phyloP scores from a whole-genome alignment of 768 basidiomycete species.

The Strobilomyces dryophilus region DNA sequence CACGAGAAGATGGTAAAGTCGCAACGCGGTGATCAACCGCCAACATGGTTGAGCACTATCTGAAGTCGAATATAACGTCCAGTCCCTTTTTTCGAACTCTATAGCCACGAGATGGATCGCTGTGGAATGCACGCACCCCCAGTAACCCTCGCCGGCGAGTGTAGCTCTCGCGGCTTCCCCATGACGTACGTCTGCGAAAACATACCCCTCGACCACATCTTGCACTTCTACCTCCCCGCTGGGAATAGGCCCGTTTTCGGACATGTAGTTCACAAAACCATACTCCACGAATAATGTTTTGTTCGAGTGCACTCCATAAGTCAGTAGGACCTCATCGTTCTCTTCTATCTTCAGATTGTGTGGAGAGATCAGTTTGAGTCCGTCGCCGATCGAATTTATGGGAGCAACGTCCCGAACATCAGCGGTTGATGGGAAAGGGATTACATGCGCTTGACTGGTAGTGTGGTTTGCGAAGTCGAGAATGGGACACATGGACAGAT shows the following conservation, averaged over 20 bases:
- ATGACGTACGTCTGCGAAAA: slow-evolving; percentile 39
- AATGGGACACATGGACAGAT: slow-evolving; percentile 84
- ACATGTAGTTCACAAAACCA: slow-evolving; percentile 63
- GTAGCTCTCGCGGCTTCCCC: slow-evolving; percentile 47
- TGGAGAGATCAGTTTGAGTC: slow-evolving; percentile 51
- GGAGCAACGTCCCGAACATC: slow-evolving; percentile 37
- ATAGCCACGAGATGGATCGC: not conserved
- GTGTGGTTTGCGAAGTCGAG: slow-evolving; percentile 90
- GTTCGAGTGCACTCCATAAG: slow-evolving; percentile 80
- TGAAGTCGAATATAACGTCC: slow-evolving; percentile 66
- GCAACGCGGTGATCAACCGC: slow-evolving; percentile 67
- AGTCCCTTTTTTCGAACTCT: slow-evolving; percentile 50
- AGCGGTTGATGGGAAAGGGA: slow-evolving; percentile 35
- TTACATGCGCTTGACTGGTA: slow-evolving; percentile 38
- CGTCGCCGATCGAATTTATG: slow-evolving; percentile 35
- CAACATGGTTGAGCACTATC: slow-evolving; percentile 73
- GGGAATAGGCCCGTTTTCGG: slow-evolving; percentile 24
- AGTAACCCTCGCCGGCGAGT: slow-evolving; percentile 68
- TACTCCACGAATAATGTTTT: slow-evolving; percentile 82
- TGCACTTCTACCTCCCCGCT: slow-evolving; percentile 64
- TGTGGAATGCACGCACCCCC: slow-evolving; percentile 56
- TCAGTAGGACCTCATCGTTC: slow-evolving; percentile 69
- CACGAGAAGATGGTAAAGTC: slow-evolving; percentile 54
- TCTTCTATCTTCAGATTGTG: slow-evolving; percentile 35
- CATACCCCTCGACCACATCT: slow-evolving; percentile 45